Base-by-base conservation (phyloP, 371 early-diverging fungal species). In the Mortierella sp. region DNA sequence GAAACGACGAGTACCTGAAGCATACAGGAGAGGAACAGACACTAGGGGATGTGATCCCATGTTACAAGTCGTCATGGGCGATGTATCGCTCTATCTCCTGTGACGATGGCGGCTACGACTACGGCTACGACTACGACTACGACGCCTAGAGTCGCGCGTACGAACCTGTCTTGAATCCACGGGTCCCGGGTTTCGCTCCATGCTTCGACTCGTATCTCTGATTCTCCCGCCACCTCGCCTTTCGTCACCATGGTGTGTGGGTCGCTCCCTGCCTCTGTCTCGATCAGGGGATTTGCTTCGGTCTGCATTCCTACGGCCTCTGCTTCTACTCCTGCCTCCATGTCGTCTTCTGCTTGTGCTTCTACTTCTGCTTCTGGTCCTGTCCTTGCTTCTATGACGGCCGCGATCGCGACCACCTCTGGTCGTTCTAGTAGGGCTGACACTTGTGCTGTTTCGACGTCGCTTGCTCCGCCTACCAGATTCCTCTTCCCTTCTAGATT, bases 91-190 rank as follows among this genome's bases (percentile, higher is more conserved):
- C n/a, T n/a, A 34, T 10, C 34, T 10, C 34, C 10, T 34, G 34
- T 10, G 34, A 10, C 34, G 34, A 34, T 34, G 7, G 10, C 52
- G 48, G 44, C 60, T 51, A 19, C 44, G n/a, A 46, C 51, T 29
- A 40, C 55, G 67, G 31, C 37, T 64, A 14, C 61, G 53, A 44
- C 28, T 43, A n/a, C 47, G 31, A 25, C 54, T 34, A 25, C 22
- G 31, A 3, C 22, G 25, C 8, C 43, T 44, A 12, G 21, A 25
- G 12, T 25, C 21, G 8, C 25, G 27, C 27, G n/a, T 31, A 10
- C 60, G 29, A 6, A 29, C 22, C 2, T n/a, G 3, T 8, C 31
- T 44, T 6, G 5, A 27, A 6, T 52, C 53, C 39, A 31, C 22
- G 19, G 16, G 21, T 17, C 46, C 46, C 2, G 44, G 10, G 2